These are phyloP conservation scores for Moesziomyces aphidis DNA, from an alignment of 1,284 basidiomycete species.

Conservation along the genomic window DNA sequence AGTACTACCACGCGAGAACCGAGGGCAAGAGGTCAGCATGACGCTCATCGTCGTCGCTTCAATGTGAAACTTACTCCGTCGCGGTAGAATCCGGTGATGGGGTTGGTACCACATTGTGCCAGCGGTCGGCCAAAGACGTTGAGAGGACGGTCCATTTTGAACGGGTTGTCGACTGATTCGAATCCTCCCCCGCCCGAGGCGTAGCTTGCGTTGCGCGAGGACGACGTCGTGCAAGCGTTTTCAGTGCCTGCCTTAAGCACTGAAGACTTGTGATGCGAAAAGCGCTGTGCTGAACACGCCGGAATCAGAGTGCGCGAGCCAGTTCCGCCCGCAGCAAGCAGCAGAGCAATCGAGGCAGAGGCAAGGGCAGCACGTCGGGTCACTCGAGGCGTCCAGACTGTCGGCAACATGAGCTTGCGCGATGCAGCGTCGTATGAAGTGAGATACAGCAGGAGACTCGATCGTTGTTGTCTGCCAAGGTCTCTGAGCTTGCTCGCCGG, in stretches of 20 bases:
- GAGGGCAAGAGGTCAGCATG: not conserved
- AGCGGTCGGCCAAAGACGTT: slow-evolving; percentile 51
- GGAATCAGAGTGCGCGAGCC: not conserved
- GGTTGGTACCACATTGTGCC: slow-evolving; percentile 46
- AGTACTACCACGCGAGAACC: slow-evolving; percentile 16
- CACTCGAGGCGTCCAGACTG: not conserved
- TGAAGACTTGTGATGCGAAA: slow-evolving; percentile 18
- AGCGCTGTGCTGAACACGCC: slow-evolving; percentile 2
- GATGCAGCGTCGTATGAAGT: too few relatives aligned
- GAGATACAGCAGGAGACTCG: too few relatives aligned
- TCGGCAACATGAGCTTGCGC: not conserved
- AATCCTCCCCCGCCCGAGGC: slow-evolving; percentile 11
- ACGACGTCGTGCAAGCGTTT: slow-evolving; percentile 12
- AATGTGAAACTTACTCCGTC: slow-evolving; percentile 32
- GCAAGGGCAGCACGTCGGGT: not conserved
- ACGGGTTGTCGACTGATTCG: slow-evolving; percentile 17
- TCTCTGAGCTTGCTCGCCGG: too few relatives aligned
- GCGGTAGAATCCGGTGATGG: slow-evolving; percentile 56
- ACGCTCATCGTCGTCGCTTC: not conserved
- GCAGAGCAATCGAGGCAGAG: slow-evolving; percentile 1
- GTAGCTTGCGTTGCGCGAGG: slow-evolving; percentile 29
- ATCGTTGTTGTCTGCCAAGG: too few relatives aligned
- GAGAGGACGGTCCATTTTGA: slow-evolving; percentile 50
- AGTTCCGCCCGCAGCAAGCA: slow-evolving; percentile 8
- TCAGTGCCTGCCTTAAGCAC: slow-evolving; percentile 3